Base-by-base conservation (phyloP, 257 asterid genomes). In the Mentha longifolia region DNA sequence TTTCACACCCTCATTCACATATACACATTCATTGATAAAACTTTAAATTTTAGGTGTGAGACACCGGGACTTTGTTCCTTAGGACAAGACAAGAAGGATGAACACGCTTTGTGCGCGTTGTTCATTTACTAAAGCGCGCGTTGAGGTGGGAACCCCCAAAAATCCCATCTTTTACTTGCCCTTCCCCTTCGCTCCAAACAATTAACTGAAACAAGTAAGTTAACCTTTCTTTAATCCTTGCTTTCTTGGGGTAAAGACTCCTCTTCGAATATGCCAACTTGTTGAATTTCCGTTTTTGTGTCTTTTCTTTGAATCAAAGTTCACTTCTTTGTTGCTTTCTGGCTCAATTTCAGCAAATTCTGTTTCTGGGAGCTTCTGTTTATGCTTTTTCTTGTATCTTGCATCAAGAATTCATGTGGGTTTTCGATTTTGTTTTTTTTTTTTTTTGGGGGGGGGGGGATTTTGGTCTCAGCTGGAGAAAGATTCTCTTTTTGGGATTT, bases 291-390 rank as follows among this genome's bases (percentile, higher is more conserved):
- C 14, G 9, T 4, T 9, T 70, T 20, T 42, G 51, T 66, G 28
- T 11, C 67, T 58, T 77, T 61, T 72, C 63, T 78, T 67, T 58
- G 46, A 71, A 71, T 63, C 61, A 61, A 73, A 61, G 69, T 35
- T 75, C 79, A 11, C 16, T 51, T 74, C 59, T 66, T 66, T 62
- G 70, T 71, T 75, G 80, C 54, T 77, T 78, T 45, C 61, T 70
- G 31, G 25, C 62, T 77, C 82, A 70, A 71, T 75, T 67, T 71
- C 61, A 20, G 60, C 51, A 47, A 9, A 28, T 70, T 65, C 42
- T 55, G 19, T 71, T n/a, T 25, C 20, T 16, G 73, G 49, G 73
- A 58, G 75, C 49, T 57, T 58, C 46, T 58, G 76, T 14, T 28
- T 17, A 42, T 61, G 52, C 17, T 5, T 62, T 41, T n/a, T 43